phyloP scores from a whole-genome alignment of 305 asterid species.

The Rubia peregrina region DNA sequence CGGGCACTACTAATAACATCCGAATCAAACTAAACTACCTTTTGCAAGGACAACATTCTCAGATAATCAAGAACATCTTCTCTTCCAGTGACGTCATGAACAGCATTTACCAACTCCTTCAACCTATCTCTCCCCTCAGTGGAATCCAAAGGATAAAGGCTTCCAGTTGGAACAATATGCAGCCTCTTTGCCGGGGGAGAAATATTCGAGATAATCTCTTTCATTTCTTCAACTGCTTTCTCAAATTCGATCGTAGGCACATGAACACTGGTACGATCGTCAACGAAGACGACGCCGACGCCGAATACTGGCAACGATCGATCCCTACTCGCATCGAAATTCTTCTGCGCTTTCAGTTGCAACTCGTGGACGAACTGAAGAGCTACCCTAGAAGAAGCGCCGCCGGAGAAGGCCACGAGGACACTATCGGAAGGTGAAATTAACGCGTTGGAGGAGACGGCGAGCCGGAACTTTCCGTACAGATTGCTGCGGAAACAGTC shows the following conservation, averaged over 20 bases:
- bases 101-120: constrained; percentile 37
- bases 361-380: constrained; percentile 65
- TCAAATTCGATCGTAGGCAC: constrained; percentile 33
- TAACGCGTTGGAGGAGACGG: constrained; percentile 76
- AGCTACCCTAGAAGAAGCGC: constrained; percentile 69
- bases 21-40: constrained; percentile 28
- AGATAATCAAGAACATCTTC: constrained; percentile 67
- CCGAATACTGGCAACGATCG: constrained; percentile 71
- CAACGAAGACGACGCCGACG: constrained; percentile 78
- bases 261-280: constrained; percentile 40
- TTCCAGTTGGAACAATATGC: constrained; percentile 48
- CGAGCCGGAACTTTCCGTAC: constrained; percentile 71
- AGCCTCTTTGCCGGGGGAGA: constrained; percentile 61
- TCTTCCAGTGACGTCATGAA: constrained; percentile 71
- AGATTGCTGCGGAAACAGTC: constrained; percentile 73
- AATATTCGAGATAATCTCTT: constrained; percentile 48
- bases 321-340: constrained; percentile 71
- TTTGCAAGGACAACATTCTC: constrained; percentile 59
- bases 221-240: constrained; percentile 47
- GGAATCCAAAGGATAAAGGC: constrained; percentile 40
- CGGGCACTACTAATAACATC: background rate
- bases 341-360: constrained; percentile 69
- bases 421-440: constrained; percentile 76
- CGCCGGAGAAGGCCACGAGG: constrained; percentile 88
- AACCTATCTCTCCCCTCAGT: constrained; percentile 40